These are phyloP conservation scores for Fomitopsis palustris DNA, from an alignment of 1,284 basidiomycete species.

Conservation along the genomic window DNA sequence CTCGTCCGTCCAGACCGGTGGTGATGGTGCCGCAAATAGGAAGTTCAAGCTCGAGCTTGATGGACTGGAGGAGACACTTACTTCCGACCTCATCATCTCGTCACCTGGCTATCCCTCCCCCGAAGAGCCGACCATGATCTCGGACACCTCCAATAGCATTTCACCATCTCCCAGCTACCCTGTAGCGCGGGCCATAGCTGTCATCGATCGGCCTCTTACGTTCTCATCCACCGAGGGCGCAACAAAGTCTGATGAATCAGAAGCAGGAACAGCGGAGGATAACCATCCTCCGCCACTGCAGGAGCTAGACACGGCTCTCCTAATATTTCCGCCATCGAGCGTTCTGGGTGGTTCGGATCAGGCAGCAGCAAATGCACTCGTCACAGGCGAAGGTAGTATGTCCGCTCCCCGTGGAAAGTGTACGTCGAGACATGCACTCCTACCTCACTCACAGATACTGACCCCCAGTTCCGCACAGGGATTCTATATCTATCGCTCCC, in stretches of 20 bases:
- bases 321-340: slow-evolving; percentile 80
- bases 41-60: slow-evolving; percentile 52
- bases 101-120: slow-evolving; percentile 33
- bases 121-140: not conserved
- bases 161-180: slow-evolving; percentile 4
- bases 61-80: slow-evolving; percentile 54
- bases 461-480: slow-evolving; percentile 35
- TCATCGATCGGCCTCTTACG: slow-evolving; percentile 51
- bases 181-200: slow-evolving; percentile 65
- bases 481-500: slow-evolving; percentile 61
- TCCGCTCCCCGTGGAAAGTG: slow-evolving; percentile 84
- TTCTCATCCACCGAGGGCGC: slow-evolving; percentile 26
- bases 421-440: slow-evolving; percentile 34
- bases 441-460: slow-evolving; percentile 9
- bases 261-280: slow-evolving; percentile 16
- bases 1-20: slow-evolving; percentile 27
- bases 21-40: not conserved
- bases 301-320: slow-evolving; percentile 62
- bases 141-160: not conserved
- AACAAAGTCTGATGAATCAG: slow-evolving; percentile 13
- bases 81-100: slow-evolving; percentile 44
- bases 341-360: slow-evolving; percentile 42
- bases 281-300: slow-evolving; percentile 15
- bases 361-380: slow-evolving; percentile 62
- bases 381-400: slow-evolving; percentile 84